Conservation (phyloP, 495 filamentous ascomycete genomes). For the Chlorociboria aeruginascens region DNA sequence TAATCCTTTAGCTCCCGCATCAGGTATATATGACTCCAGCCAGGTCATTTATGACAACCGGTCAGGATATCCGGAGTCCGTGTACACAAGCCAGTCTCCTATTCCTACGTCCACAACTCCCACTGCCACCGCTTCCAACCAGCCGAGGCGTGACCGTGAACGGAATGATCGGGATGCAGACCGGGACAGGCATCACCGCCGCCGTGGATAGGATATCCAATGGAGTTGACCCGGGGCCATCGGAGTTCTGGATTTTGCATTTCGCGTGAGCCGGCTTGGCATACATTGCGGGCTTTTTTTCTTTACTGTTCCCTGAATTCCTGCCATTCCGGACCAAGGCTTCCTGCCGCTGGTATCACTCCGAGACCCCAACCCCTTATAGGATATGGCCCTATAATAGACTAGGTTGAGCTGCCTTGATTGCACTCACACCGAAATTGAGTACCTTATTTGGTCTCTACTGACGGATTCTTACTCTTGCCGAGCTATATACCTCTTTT, state of each 20-base stretch:
- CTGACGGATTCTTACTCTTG: constrained; percentile 5
- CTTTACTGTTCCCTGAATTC: constrained; percentile 9
- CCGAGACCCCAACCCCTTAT: constrained; percentile 12
- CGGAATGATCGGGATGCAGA: constrained; percentile 9
- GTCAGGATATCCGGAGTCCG: constrained; percentile 4
- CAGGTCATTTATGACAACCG: not conserved
- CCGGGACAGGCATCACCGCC: constrained; percentile 6
- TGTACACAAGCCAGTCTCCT: constrained; percentile 6
- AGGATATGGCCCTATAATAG: constrained; percentile 4
- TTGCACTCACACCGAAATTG: constrained; percentile 1
- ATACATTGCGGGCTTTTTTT: constrained; percentile 17
- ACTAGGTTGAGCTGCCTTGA: constrained; percentile 6
- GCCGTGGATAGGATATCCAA: constrained; percentile 9
- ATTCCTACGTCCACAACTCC: not conserved
- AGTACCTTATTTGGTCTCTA: constrained; percentile 1
- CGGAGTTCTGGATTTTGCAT: constrained; percentile 1
- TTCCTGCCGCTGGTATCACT: constrained; percentile 3
- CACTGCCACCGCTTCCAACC: constrained; percentile 2
- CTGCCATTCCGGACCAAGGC: constrained; percentile 9
- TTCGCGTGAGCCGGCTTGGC: constrained; percentile 4
- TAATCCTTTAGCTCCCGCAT: constrained; percentile 15
- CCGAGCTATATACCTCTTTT: constrained; percentile 4
- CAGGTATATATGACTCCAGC: constrained; percentile 1
- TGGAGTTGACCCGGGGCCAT: constrained; percentile 1
- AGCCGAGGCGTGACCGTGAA: constrained; percentile 12